Evolutionary conservation across 73 alveolate species (phyloP).

Genomic region (Paramecium primaurelia): DNA sequence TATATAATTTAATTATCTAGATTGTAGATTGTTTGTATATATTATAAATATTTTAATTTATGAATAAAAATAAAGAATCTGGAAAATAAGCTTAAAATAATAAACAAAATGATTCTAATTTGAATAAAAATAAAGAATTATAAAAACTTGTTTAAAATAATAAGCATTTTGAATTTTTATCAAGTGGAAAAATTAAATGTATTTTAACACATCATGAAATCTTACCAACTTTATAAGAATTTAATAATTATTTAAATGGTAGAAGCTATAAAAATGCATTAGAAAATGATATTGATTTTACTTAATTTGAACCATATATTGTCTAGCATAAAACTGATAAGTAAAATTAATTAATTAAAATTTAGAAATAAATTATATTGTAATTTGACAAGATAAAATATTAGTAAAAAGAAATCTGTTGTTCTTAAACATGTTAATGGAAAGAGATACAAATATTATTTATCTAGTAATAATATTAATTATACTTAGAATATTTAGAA

Average conservation of each 20-base stretch:
- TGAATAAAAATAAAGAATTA: constrained; percentile 8
- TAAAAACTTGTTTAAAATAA: not conserved
- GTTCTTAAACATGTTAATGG: constrained; percentile 33
- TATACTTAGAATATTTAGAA: constrained; percentile 19
- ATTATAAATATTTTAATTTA: not conserved
- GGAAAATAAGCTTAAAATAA: not conserved
- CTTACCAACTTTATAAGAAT: constrained; percentile 20
- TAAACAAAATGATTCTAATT: not conserved
- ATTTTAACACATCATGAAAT: constrained; percentile 19
- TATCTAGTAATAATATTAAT: not conserved
- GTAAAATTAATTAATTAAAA: not conserved
- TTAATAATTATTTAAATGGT: not conserved
- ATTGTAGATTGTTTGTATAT: not conserved
- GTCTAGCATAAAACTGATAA: constrained; percentile 17
- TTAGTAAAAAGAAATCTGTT: not conserved
- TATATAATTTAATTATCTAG: not conserved
- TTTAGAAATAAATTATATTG: constrained; percentile 18
- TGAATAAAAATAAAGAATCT: constrained; percentile 8
- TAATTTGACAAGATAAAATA: constrained; percentile 19
- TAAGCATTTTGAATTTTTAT: constrained; percentile 12
- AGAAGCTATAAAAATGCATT: not conserved
- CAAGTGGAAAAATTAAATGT: constrained; percentile 36
- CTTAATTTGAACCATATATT: constrained; percentile 41
- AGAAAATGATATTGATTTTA: constrained; percentile 16
- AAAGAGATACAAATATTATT: constrained; percentile 30